Evolutionary conservation across 257 asterid genomes (phyloP), one percentile per base, ranked within the genome.

Genomic region (Gentiana macrophylla): DNA sequence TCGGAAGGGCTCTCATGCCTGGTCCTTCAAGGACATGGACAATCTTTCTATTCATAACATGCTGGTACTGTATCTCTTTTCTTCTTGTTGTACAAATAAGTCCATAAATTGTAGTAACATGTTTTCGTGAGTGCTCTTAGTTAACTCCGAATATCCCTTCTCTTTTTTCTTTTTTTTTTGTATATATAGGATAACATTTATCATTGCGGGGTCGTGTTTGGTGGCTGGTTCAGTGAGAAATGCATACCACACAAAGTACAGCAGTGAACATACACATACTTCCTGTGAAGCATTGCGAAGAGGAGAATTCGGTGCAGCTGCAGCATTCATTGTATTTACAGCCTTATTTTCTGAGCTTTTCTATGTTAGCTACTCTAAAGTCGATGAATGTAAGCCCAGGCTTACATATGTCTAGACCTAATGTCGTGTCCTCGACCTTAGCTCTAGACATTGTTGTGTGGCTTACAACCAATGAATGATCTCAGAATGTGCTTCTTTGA

Each of bases 231-330:
- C 91, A 0, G 90, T 81, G 53, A 68, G 79, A 60, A 88, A 88
- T 57, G 95, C 95, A 1, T 80, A 82, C 63, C 97, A 82, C 34
- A 88, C 94, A 15, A 82, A 77, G 67, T 82, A 88, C 70, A 68
- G 86, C 61, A 69, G 88, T 9, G 47, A 56, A 59, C 6, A 80
- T 43, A 49, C 82, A 0, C 61, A 70, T 2, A 94, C 83, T n/a
- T 72, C 93, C 3, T 88, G 97, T 45, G 94, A 82, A 77, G 78
- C 71, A 15, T 71, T 88, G 80, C 73, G 96, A 6, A 80, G 74
- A 80, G 97, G 97, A 55, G 81, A 84, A 38, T 88, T 85, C 50
- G 97, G 88, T 32, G 94, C 91, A 5, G 97, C 82, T 12, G 95
- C 95, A 34, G 97, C 97, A 8, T 82, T 88, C 63, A 62, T 84